A percentile compares a stretch with the other conserved stretches of the same genome.
Evolutionary conservation across 2,329 filamentous ascomycete genomes (phyloP).

Genomic region (Pyrenochaeta sp.): DNA sequence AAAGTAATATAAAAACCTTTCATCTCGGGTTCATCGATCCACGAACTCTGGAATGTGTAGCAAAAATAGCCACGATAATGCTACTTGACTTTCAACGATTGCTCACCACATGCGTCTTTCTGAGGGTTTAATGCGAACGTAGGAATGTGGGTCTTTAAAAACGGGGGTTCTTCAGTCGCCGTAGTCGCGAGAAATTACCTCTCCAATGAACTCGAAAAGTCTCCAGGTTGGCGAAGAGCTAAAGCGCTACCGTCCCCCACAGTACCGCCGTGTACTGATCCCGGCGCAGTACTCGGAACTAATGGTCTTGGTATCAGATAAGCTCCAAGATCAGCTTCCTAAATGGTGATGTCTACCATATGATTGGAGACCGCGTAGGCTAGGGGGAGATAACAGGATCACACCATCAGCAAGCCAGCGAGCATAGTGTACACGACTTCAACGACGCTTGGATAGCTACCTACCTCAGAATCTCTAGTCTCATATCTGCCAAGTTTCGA

Average conservation of each 20-base stretch:
- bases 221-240: background rate
- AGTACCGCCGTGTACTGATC: conserved; percentile 1
- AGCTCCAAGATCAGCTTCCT: conserved; percentile 18
- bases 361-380: conserved; percentile 7
- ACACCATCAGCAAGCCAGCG: conserved; percentile 2
- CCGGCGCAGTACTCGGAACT: background rate
- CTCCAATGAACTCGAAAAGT: background rate
- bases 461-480: conserved; percentile 2
- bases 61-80: background rate
- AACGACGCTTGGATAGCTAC: conserved; percentile 9
- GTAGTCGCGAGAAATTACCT: too few relatives aligned
- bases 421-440: conserved; percentile 1
- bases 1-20: conserved; percentile 1
- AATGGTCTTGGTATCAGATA: background rate
- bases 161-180: too few relatives aligned
- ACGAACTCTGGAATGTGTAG: background rate
- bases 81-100: conserved; percentile 2
- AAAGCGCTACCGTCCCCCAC: background rate
- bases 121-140: too few relatives aligned
- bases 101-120: too few relatives aligned
- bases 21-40: background rate
- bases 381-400: conserved; percentile 18
- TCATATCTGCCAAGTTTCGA: conserved; percentile 2
- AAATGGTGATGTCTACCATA: conserved; percentile 12
- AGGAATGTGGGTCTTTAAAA: too few relatives aligned